Evolutionary conservation across 2,329 filamentous ascomycete genomes (phyloP), one percentile per base, ranked within the genome.

Genomic region (Plenodomus biglobosus): DNA sequence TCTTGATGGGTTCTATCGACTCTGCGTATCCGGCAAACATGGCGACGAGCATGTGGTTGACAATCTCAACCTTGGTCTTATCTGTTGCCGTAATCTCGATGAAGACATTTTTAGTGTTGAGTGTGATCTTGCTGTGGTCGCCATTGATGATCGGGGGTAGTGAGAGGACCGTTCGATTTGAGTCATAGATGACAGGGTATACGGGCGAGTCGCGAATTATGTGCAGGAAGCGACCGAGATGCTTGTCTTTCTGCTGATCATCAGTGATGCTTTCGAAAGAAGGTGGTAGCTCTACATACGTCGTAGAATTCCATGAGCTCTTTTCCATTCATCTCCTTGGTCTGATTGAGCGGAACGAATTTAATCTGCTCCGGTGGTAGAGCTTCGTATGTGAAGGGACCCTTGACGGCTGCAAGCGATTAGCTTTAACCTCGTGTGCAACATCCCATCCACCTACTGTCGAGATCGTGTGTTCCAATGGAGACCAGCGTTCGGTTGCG

Each of bases 1-100:
- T 90, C 73, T 92, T 86, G 64, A 99, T 85, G 3, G 94, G 92
- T 75, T 99, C 94, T 61, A 99, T 85, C 42, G 91, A 94, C 68
- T 96, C 90, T 66, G 89, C 92, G 76, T 97, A 96, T 68, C 86
- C 82, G 38, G 89, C 95, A 80, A 99, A 99, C 92, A 99, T 99
- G 65, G 92, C 85, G 36, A 96, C 89, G 72, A 99, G 86, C 69
- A 96, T 96, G 72, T 95, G 91, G 75, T 88, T 90, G 52, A 96
- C 92, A 57, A 99, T 90, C 62, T 96, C 92, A 38, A 97, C 82
- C 78, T 99, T 99, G 21, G 95, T 99, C 69, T 88, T 86, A 71
- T 99, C 94, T 35, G 91, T 92, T 35, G 92, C 95, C 7, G 94
- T 99, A 65, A 96, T 91, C 75, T 99, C 94, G 71, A 99, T 95